phyloP scores from a whole-genome alignment of 371 early-diverging fungal genomes.

The Syncephalastrum sp. region DNA sequence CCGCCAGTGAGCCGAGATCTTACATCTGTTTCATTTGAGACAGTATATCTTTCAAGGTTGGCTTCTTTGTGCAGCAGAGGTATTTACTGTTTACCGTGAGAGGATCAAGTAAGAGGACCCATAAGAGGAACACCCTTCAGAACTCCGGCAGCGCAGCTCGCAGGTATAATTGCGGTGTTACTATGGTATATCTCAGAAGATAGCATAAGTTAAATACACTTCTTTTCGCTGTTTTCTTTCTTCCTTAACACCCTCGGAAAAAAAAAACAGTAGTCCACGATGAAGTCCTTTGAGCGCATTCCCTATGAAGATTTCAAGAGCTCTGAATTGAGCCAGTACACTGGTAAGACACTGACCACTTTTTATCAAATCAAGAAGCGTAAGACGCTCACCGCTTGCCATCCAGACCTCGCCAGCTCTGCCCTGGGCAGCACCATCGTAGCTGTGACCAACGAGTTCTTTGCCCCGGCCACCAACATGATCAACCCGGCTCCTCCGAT shows the following conservation, averaged over 20 bases:
- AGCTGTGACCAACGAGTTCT: slow-evolving; percentile 85
- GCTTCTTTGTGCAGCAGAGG: too few species aligned
- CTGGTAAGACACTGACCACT: slow-evolving; percentile 21
- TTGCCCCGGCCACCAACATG: slow-evolving; percentile 80
- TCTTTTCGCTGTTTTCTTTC: slow-evolving; percentile 2
- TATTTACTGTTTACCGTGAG: too few species aligned
- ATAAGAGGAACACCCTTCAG: too few species aligned
- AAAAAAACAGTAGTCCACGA: slow-evolving; percentile 3
- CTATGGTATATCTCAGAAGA: too few species aligned
- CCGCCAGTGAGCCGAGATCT: too few species aligned
- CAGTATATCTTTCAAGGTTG: too few species aligned
- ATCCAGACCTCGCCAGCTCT: slow-evolving; percentile 71
- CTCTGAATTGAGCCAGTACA: slow-evolving; percentile 26
- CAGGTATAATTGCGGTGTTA: too few species aligned
- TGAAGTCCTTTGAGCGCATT: slow-evolving; percentile 27
- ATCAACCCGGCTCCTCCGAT: slow-evolving; percentile 74
- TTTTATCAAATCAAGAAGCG: neutral
- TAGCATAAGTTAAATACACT: too few species aligned
- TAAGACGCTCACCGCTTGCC: slow-evolving; percentile 2
- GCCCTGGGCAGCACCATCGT: slow-evolving; percentile 74
- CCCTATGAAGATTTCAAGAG: slow-evolving; percentile 23
- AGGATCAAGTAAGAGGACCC: too few species aligned
- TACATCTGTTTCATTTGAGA: too few species aligned
- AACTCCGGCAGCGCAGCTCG: too few species aligned
- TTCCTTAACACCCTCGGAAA: neutral